Evolutionary conservation across 345 rosid genomes (phyloP), one percentile per base, ranked within the genome.

Genomic region (Turritis glabra): DNA sequence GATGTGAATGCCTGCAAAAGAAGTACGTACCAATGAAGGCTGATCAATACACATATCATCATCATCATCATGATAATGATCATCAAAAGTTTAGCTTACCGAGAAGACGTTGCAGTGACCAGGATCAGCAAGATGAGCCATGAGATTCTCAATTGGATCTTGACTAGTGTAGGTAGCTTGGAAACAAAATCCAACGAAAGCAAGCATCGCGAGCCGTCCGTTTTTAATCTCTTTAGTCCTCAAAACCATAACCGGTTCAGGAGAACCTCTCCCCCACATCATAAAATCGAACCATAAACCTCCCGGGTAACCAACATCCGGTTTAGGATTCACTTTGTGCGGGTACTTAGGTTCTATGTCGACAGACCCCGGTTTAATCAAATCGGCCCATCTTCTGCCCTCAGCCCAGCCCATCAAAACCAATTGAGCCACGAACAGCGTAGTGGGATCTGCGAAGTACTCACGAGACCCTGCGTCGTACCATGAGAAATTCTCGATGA

Each of bases 261-360:
- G 96, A 4, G 98, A 91, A 13, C 98, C 98, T 78, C 89, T 77
- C 7, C 98, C 98, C 98, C 98, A 94, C 86, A 84, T 85, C 84
- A 83, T 3, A 9, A 90, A 89, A 66, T 94, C 98, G 69, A 91
- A 94, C 97, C 96, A 94, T 18, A 94, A 67, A 15, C 96, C 98
- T 1, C 97, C 97, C 1, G 96, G 97, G 82, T 91, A 94, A 29
- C 98, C 96, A 27, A 89, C 88, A 51, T 91, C 96, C 7, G 92
- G 89, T 22, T 70, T 82, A 1, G 94, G 98, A 54, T 91, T 94
- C 60, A 77, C 79, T 73, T 77, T 91, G 76, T 88, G 62, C 3
- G 97, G 97, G 6, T 87, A 62, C 29, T 79, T 82, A 0, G 89
- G 87, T 22, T 90, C 90, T 12, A 91, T 86, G 77, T 88, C 92